Base-by-base conservation (phyloP, 129 eudicot species). In the carrot (Daucus carota) region DNA sequence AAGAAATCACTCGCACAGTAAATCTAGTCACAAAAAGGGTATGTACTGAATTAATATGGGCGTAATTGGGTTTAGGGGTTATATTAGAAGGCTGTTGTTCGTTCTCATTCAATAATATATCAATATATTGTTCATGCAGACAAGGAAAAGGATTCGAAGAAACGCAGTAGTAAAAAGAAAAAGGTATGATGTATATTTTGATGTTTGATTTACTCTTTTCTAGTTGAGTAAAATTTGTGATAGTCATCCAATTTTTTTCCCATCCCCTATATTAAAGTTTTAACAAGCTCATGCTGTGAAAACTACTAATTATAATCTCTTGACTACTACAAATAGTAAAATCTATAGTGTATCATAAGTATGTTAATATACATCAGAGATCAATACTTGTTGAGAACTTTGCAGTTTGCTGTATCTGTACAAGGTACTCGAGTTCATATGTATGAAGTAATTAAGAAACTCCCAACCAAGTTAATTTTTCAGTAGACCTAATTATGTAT, bases 161-260 rank as follows among this genome's bases (percentile, higher is more conserved):
- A 87, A 84, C 99, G 90, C 78, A 81, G 90, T 77, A 89, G 89
- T 89, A 94, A 85, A 88, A 94, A 94, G 86, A 86, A 93, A 85
- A 94, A 91, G 97, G 99, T 94, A 75, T 43, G 28, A 34, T 66
- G 57, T 70, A 69, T 36, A 4, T 68, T 29, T 54, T 52, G 32
- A 14, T 78, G 13, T 73, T 60, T 34, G 54, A 29, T 33, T 76
- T 26, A 72, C 16, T 46, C 14, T 57, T 63, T 38, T 14, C 38
- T 10, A 3, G 17, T 18, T 26, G 12, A 36, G 28, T 63, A 20
- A 31, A 11, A 13, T 28, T 8, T 63, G 36, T 63, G 70, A 63
- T 28, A 29, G 20, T 63, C 38, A 63, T 63, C 36, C 36, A 13
- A 63, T 12, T 26, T 14, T 29, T 8, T 1, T 18, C 36, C 16